Conservation (phyloP, 352 stramenopile genomes). For the Plasmopara viticola region DNA sequence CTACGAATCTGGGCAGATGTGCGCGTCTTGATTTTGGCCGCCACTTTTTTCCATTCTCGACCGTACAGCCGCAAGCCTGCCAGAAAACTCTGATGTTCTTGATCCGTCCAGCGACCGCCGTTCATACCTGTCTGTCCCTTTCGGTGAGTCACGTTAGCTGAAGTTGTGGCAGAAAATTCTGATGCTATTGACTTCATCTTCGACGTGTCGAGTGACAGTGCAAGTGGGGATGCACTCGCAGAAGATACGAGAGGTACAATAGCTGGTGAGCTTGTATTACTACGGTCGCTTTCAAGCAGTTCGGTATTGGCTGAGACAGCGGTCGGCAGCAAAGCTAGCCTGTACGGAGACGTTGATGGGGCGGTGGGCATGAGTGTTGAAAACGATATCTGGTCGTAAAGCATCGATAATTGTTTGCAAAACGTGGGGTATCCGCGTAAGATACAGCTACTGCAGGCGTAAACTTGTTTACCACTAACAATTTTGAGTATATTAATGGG, state of each 20-base stretch:
- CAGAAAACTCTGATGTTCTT: conserved; percentile 95
- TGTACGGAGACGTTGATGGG: conserved; percentile 5
- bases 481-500: conserved; percentile 1
- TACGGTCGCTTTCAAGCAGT: conserved; percentile 18
- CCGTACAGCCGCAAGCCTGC: conserved; percentile 90
- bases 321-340: conserved; percentile 12
- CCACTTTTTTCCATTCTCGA: conserved; percentile 96
- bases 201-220: conserved; percentile 17
- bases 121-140: conserved; percentile 72
- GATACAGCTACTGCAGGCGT: conserved; percentile 1
- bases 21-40: conserved; percentile 85
- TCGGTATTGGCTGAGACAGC: conserved; percentile 7
- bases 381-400: conserved; percentile 18
- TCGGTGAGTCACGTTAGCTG: conserved; percentile 35
- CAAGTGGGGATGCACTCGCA: conserved; percentile 17
- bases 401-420: conserved; percentile 17
- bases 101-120: conserved; percentile 90
- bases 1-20: conserved; percentile 82
- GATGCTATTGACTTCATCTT: conserved; percentile 10
- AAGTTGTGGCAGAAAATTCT: conserved; percentile 5
- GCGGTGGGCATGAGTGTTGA: conserved; percentile 21
- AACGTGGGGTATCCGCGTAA: conserved; percentile 6
- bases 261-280: conserved; percentile 19
- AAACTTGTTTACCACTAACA: conserved; percentile 7
- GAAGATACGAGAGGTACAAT: conserved; percentile 26